phyloP scores from a whole-genome alignment of 257 asterid genomes.

The Vinca minor region DNA sequence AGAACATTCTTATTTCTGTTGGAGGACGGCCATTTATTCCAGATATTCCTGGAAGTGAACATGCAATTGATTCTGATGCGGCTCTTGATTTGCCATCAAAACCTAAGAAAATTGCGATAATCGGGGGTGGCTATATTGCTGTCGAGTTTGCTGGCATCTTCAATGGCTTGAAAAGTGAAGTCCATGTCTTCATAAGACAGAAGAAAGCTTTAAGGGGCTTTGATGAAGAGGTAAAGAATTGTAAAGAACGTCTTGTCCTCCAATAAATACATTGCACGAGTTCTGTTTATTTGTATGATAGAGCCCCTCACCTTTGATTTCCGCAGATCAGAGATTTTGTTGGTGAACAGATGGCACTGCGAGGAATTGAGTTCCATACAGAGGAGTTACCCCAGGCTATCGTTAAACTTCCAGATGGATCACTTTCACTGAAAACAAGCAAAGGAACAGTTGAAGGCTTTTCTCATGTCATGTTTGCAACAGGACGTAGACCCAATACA shows the following conservation, averaged over 20 bases:
- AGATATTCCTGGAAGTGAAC: slow-evolving; percentile 87
- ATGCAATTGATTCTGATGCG: slow-evolving; percentile 87
- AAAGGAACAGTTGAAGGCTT: slow-evolving; percentile 80
- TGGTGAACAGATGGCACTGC: slow-evolving; percentile 83
- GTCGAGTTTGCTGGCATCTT: slow-evolving; percentile 99
- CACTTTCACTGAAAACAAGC: slow-evolving; percentile 72
- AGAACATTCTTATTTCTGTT: slow-evolving; percentile 78
- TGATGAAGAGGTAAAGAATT: slow-evolving; percentile 97
- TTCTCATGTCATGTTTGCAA: slow-evolving; percentile 93
- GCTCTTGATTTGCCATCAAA: slow-evolving; percentile 89
- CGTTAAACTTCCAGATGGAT: slow-evolving; percentile 68
- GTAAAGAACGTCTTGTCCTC: neutral
- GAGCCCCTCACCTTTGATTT: slow-evolving; percentile 16
- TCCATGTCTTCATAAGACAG: slow-evolving; percentile 92
- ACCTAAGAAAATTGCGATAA: slow-evolving; percentile 79
- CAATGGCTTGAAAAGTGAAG: slow-evolving; percentile 77
- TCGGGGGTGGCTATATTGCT: slow-evolving; percentile 98
- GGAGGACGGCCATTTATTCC: slow-evolving; percentile 98
- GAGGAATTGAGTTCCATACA: slow-evolving; percentile 76
- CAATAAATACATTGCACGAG: neutral
- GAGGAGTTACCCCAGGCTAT: slow-evolving; percentile 86
- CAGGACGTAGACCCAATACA: slow-evolving; percentile 83
- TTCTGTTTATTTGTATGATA: slow-evolving; percentile 12
- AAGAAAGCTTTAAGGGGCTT: slow-evolving; percentile 85
- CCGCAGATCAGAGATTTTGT: slow-evolving; percentile 84